Evolutionary conservation across 1,284 basidiomycete genomes (phyloP), one percentile per base, ranked within the genome.

Genomic region (Xerocomus amazonicus): DNA sequence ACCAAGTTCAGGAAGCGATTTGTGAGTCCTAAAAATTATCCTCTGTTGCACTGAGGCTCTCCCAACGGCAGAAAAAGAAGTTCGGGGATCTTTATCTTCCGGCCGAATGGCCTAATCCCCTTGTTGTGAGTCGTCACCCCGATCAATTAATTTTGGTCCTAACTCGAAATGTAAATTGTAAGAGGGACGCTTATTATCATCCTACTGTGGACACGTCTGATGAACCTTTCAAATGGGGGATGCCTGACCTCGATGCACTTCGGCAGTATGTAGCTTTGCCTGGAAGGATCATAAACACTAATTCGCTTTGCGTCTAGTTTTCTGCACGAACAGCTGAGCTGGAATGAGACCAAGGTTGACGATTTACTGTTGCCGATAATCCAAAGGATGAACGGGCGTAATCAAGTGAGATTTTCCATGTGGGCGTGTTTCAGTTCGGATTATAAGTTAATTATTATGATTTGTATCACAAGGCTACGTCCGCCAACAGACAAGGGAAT

Each of bases 151-250:
- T 42, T 42, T 29, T 32, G 26, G 17, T 7, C 6, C 31, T 46
- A 32, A 50, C 16, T 19, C 8, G 38, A 6, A 35, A 43, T 42
- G 36, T 32, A 48, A 26, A 47, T 50, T 33, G 35, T 31, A 49
- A 95, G 92, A 77, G 87, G 52, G 91, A 95, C 52, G 97, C 94
- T 1, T 99, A 99, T 69, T 87, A 89, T 56, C 82, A 92, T 59
- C 96, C 97, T 0, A 80, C 83, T 0, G 90, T 97, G 6, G 95
- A 98, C 65, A 80, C 83, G 45, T 96, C 92, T 3, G 86, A 93
- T 47, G 95, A 99, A 62, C 87, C 90, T 0, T 99, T 99, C 67
- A 91, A 92, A 60, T 99, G 97, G 97, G 96, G 93, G 9, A 74
- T 96, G 55, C 94, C 96, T 6, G 95, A 98, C 64, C 80, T 99